phyloP scores from a whole-genome alignment of 805 yeast genomes.

The Myxozyma melibiosi region DNA sequence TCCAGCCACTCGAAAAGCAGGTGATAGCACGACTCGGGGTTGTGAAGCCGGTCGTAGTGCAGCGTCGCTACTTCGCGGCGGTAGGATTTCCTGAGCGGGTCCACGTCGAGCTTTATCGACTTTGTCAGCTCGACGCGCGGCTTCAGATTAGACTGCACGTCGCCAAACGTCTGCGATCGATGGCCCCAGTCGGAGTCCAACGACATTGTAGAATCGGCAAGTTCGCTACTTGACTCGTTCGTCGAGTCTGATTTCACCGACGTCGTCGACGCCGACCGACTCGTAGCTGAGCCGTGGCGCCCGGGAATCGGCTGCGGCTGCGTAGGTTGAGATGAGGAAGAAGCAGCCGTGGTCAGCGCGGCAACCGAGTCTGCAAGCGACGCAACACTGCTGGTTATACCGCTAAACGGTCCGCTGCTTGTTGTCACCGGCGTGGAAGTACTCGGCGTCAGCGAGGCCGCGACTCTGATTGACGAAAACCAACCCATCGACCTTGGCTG shows the following conservation, averaged over 20 bases:
- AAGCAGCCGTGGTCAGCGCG: neutral
- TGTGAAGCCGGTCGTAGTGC: slow-evolving; percentile 89
- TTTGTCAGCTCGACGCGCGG: slow-evolving; percentile 61
- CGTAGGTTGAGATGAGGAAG: neutral
- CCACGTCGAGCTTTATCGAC: slow-evolving; percentile 70
- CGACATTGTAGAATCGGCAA: slow-evolving; percentile 28
- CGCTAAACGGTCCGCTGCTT: neutral
- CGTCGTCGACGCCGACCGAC: neutral
- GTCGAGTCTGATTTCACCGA: slow-evolving; percentile 2
- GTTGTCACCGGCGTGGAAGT: neutral
- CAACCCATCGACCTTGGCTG: slow-evolving; percentile 15
- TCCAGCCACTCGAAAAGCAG: slow-evolving; percentile 90
- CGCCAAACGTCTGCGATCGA: slow-evolving; percentile 21
- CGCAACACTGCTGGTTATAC: slow-evolving; percentile 7
- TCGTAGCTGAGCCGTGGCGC: neutral
- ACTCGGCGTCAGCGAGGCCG: slow-evolving; percentile 5
- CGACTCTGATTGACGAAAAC: slow-evolving; percentile 27
- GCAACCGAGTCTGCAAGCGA: slow-evolving; percentile 11
- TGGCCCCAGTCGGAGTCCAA: slow-evolving; percentile 19
- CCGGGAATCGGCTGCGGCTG: slow-evolving; percentile 9
- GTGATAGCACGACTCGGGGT: slow-evolving; percentile 93
- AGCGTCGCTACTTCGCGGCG: slow-evolving; percentile 77
- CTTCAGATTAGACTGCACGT: slow-evolving; percentile 8
- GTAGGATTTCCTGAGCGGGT: slow-evolving; percentile 68
- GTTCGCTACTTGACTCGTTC: slow-evolving; percentile 2